A percentile compares a stretch with the other conserved stretches of the same genome.
phyloP scores from a whole-genome alignment of 176 grass and related monocot species.

The sorghum (Sorghum bicolor) region DNA sequence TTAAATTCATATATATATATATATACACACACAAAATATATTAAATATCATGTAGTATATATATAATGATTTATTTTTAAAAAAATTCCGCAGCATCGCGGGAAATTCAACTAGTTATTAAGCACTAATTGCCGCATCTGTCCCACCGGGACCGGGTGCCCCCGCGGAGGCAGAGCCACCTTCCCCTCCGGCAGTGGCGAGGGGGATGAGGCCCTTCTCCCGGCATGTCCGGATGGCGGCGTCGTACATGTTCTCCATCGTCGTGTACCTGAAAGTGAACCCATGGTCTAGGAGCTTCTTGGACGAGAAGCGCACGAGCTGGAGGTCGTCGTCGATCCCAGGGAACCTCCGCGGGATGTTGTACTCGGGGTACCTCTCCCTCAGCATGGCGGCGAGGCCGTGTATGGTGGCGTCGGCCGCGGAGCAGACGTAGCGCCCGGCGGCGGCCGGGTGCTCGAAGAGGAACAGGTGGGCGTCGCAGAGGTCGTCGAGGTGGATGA shows the following conservation, averaged over 20 bases:
- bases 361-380: constrained; percentile 57
- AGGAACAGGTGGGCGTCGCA: constrained; percentile 74
- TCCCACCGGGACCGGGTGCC: too few relatives aligned
- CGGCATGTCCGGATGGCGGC: constrained; percentile 58
- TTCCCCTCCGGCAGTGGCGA: not conserved
- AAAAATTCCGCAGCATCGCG: too few relatives aligned
- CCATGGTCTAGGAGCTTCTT: constrained; percentile 72
- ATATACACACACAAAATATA: too few relatives aligned
- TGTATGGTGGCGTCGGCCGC: constrained; percentile 74
- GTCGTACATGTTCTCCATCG: constrained; percentile 78
- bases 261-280: constrained; percentile 66
- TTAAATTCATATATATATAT: too few relatives aligned
- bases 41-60: too few relatives aligned
- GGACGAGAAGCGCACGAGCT: constrained; percentile 51
- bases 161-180: not conserved
- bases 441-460: constrained; percentile 63
- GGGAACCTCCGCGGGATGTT: constrained; percentile 45
- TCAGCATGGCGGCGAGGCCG: constrained; percentile 69
- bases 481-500: constrained; percentile 87
- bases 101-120: too few relatives aligned
- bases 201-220: constrained; percentile 62
- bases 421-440: constrained; percentile 82
- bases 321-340: constrained; percentile 44
- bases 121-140: too few relatives aligned
- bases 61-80: too few relatives aligned